A percentile compares a stretch with the other conserved stretches of the same genome.
phyloP scores from a whole-genome alignment of 495 filamentous ascomycete genomes.

The Cercophora newfieldiana region DNA sequence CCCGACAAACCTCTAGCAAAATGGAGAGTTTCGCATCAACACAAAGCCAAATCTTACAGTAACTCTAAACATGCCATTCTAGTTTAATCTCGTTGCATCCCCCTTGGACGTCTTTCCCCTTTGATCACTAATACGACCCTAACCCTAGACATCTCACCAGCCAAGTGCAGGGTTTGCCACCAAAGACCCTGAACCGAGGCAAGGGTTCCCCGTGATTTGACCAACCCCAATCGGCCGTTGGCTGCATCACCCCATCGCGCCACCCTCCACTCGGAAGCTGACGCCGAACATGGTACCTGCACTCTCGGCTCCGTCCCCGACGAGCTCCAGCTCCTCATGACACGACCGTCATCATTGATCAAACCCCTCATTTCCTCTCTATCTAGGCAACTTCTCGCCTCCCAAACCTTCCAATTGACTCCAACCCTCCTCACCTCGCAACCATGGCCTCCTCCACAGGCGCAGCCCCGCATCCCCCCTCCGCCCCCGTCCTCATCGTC shows the following conservation, averaged over 20 bases:
- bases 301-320: not conserved
- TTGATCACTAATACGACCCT: not conserved
- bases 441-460: not conserved
- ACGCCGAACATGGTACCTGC: not conserved
- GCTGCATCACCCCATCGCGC: not conserved
- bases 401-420: not conserved
- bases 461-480: not conserved
- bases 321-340: not conserved
- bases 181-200: not conserved
- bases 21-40: no score
- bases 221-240: not conserved
- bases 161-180: no score
- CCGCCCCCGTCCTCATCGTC: conserved; percentile 48
- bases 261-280: not conserved
- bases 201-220: not conserved
- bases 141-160: not conserved
- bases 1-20: no score
- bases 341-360: not conserved
- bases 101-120: not conserved
- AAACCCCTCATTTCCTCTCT: not conserved
- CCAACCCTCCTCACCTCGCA: not conserved
- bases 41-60: not conserved
- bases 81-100: not conserved
- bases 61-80: not conserved
- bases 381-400: no score